A percentile compares a stretch with the other conserved stretches of the same genome.
Evolutionary conservation across 306 rosid genomes (phyloP).

Genomic region (Macrotyloma uniflorum): DNA sequence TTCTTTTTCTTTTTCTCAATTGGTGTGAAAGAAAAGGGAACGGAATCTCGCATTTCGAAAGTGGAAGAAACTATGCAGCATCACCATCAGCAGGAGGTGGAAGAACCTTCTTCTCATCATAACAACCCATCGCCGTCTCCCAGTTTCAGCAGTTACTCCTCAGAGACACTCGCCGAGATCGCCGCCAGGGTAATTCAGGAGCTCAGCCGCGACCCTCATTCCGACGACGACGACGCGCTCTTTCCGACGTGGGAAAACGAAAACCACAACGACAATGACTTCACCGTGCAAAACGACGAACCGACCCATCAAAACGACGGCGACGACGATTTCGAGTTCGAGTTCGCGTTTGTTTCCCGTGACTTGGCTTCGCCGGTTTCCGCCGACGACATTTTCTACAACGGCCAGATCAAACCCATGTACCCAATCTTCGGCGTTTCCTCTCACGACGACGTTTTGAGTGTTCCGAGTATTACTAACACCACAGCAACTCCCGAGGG

Average conservation of each 20-base stretch:
- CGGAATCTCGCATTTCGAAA: slow-evolving; percentile 41
- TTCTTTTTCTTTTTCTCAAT: background rate
- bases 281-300: background rate
- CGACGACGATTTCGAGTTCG: slow-evolving; percentile 48
- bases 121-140: slow-evolving; percentile 59
- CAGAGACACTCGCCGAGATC: slow-evolving; percentile 79
- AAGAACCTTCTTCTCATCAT: slow-evolving; percentile 32
- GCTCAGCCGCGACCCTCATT: slow-evolving; percentile 46
- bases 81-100: slow-evolving; percentile 25
- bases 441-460: slow-evolving; percentile 26
- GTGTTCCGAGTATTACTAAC: background rate
- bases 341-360: slow-evolving; percentile 60
- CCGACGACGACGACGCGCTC: slow-evolving; percentile 36
- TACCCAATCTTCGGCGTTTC: slow-evolving; percentile 66
- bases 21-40: slow-evolving; percentile 23
- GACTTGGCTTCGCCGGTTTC: slow-evolving; percentile 55
- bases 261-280: background rate
- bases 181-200: slow-evolving; percentile 84
- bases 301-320: slow-evolving; percentile 8
- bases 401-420: slow-evolving; percentile 81
- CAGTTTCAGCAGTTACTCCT: slow-evolving; percentile 78
- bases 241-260: slow-evolving; percentile 42
- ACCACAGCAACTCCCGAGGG: background rate
- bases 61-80: slow-evolving; percentile 39
- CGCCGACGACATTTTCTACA: slow-evolving; percentile 87